Base-by-base conservation (phyloP, 805 yeast species). In the Candida awuae region DNA sequence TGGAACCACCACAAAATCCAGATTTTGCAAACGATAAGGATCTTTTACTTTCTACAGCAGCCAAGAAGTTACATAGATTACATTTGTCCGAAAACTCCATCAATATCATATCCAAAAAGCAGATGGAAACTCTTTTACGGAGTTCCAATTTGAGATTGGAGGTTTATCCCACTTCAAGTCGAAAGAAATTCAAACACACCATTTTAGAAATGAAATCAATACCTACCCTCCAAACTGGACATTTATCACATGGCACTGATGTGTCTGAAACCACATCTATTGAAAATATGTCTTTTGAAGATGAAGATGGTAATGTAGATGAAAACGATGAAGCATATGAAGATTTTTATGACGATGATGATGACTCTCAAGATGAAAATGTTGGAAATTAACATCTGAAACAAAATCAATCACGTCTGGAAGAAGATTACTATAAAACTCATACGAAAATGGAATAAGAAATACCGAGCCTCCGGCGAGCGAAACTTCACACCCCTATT, bases 1-100 rank as follows among this genome's bases (percentile, higher is more conserved):
- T 58, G 8, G 60, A 57, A 12, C 28, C 44, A 12, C 42, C 47
- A 6, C 23, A 28, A 7, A 46, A 47, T 14, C 48, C 48, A 18
- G 48, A 45, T 6, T 10, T 15, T 16, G 13, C 9, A 4, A 37
- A 29, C 3, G 35, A 34, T 25, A 9, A 4, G 9, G 38, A 37
- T 27, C 18, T 16, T 4, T 25, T 13, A 6, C 20, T 45, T 8
- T 12, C 30, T n/a, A n/a, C 20, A 4, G 23, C 31, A 6, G 30
- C 25, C 5, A 38, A 42, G 15, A 20, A 36, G 14, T 16, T 30
- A 9, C 26, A 8, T 17, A 41, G 42, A 22, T 8, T 46, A 7
- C 16, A 18, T 14, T 6, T n/a, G 3, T 25, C 31, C 19, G 16
- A 31, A 5, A 21, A 17, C 5, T 31, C 22, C 6, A 26, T 32